Evolutionary conservation across 345 rosid genomes (phyloP).

Genomic region (Gossypium raimondii): DNA sequence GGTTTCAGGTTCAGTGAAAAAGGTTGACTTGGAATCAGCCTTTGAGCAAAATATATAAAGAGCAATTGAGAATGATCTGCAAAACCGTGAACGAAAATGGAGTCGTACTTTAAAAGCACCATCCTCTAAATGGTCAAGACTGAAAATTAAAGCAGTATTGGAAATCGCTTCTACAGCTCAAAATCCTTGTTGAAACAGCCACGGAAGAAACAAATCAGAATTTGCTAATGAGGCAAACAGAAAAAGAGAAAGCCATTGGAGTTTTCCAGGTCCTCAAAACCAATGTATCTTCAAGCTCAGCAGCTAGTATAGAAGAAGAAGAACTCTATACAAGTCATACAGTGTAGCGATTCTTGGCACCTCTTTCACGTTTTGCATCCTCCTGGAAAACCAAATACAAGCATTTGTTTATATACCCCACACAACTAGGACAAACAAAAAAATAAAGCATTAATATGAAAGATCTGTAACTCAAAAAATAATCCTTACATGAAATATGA

Average conservation of each 20-base stretch:
- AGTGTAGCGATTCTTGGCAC: conserved; percentile 58
- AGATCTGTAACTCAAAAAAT: neutral
- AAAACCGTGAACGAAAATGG: neutral
- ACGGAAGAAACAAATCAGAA: neutral
- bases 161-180: neutral
- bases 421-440: neutral
- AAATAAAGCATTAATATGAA: neutral
- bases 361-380: conserved; percentile 59
- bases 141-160: no score
- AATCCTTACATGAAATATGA: conserved; percentile 66
- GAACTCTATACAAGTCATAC: conserved; percentile 30
- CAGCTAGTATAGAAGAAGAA: neutral
- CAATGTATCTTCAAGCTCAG: neutral
- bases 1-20: neutral
- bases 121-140: neutral
- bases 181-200: neutral
- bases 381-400: conserved; percentile 39
- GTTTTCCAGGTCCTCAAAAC: neutral
- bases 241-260: neutral
- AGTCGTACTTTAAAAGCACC: neutral
- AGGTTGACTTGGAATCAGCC: no score
- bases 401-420: neutral
- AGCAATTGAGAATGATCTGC: neutral
- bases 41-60: neutral
- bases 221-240: neutral